Percentiles rank a stretch among this genome's conserved stretches.
Evolutionary conservation across 345 rosid species (phyloP).

Genomic region (Sonneratia alba): DNA sequence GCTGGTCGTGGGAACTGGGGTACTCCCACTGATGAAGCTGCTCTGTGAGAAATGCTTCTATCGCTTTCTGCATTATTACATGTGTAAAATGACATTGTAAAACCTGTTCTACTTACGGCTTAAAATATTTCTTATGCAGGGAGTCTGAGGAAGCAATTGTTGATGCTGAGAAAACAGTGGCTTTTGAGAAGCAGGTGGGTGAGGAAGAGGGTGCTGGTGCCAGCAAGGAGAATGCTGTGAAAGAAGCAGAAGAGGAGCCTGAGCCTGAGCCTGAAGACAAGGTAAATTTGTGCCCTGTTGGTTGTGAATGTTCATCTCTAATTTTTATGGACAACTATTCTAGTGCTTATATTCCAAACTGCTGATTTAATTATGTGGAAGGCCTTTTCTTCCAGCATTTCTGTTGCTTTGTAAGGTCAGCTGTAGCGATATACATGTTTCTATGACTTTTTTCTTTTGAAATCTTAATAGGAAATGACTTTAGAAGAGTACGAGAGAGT

Average conservation of each 20-base stretch:
- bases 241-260: slow-evolving; percentile 45
- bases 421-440: neutral
- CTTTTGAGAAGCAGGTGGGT: slow-evolving; percentile 47
- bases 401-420: neutral
- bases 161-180: slow-evolving; percentile 41
- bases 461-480: slow-evolving; percentile 70
- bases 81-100: neutral
- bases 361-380: neutral
- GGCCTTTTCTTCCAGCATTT: neutral
- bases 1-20: slow-evolving; percentile 98
- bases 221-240: slow-evolving; percentile 50
- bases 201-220: slow-evolving; percentile 61
- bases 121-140: slow-evolving; percentile 25
- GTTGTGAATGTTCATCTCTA: neutral
- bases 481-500: slow-evolving; percentile 90
- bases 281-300: slow-evolving; percentile 19
- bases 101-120: neutral
- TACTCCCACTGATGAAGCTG: slow-evolving; percentile 60
- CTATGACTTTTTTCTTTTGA: neutral
- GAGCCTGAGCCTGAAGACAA: slow-evolving; percentile 78
- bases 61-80: neutral
- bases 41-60: slow-evolving; percentile 39
- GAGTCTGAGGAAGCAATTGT: slow-evolving; percentile 53
- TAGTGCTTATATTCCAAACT: neutral
- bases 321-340: neutral